phyloP scores from a whole-genome alignment of 768 basidiomycete species.

The Tricholoma matsutake region DNA sequence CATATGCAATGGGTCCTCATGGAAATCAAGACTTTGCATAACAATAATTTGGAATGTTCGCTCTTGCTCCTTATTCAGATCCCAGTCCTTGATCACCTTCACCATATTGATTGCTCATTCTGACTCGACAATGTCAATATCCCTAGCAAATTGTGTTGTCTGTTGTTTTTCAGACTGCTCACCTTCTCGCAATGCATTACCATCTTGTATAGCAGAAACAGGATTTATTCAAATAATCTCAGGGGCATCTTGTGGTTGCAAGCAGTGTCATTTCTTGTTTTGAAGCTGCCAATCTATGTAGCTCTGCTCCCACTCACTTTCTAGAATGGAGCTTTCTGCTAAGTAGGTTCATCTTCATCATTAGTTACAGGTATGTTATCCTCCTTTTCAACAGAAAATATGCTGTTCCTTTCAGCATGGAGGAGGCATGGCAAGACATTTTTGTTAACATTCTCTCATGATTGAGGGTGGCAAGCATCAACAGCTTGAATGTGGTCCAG shows the following conservation, averaged over 20 bases:
- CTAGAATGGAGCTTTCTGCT: background rate
- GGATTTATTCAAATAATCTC: constrained; percentile 11
- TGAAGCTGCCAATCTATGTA: background rate
- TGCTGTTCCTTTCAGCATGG: background rate
- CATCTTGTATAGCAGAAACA: constrained; percentile 24
- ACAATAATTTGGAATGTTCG: background rate
- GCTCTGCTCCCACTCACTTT: background rate
- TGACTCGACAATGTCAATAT: background rate
- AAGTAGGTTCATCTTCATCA: background rate
- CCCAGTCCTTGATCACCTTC: background rate
- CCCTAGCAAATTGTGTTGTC: background rate
- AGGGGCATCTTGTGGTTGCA: constrained; percentile 10
- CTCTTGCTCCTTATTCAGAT: background rate
- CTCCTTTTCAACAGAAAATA: background rate
- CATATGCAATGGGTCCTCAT: background rate
- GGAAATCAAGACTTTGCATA: background rate
- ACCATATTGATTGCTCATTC: background rate
- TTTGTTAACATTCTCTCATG: constrained; percentile 17
- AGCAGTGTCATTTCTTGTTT: background rate
- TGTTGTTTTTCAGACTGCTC: background rate
- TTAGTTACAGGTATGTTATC: too few species aligned
- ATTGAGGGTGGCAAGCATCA: constrained; percentile 31
- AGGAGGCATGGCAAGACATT: background rate
- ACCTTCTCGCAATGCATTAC: constrained; percentile 4
- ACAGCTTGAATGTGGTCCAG: constrained; percentile 33